A percentile compares a stretch with the other conserved stretches of the same genome.
These are phyloP conservation scores for Mycena filopes DNA, from an alignment of 768 basidiomycete genomes.

Conservation along the genomic window DNA sequence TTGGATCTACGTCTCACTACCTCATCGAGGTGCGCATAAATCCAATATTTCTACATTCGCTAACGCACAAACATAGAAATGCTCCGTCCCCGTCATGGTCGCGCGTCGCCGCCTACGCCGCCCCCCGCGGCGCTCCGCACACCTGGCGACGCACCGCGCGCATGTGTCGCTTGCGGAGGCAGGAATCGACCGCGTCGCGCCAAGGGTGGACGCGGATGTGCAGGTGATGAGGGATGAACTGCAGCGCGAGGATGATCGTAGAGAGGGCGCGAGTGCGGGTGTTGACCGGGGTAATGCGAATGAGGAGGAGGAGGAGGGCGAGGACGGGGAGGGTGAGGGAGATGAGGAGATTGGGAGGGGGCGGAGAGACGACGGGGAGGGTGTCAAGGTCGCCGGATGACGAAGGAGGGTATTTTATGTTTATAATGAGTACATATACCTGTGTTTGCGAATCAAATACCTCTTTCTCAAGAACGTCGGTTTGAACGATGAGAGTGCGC, in stretches of 20 bases:
- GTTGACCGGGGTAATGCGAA: constrained; percentile 48
- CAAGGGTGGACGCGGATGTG: constrained; percentile 88
- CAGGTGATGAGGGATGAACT: constrained; percentile 84
- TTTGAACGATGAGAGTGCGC: too few relatives aligned
- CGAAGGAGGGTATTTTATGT: too few relatives aligned
- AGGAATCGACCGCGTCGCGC: constrained; percentile 87
- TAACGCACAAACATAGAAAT: constrained; percentile 63
- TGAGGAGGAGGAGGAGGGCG: constrained; percentile 31
- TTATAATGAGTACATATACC: too few relatives aligned
- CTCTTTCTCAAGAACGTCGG: too few relatives aligned
- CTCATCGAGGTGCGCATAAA: constrained; percentile 72
- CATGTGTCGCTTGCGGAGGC: constrained; percentile 90
- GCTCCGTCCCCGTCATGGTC: constrained; percentile 97
- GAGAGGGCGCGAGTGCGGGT: too few relatives aligned
- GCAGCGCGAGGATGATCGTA: constrained; percentile 70
- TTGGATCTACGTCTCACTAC: constrained; percentile 96
- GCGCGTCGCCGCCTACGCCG: constrained; percentile 91
- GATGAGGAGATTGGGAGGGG: constrained; percentile 40
- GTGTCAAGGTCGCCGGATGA: constrained; percentile 49
- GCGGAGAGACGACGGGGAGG: constrained; percentile 43
- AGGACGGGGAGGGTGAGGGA: constrained; percentile 45
- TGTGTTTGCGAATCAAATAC: too few relatives aligned
- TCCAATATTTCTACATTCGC: not conserved
- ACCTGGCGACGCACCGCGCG: constrained; percentile 82
- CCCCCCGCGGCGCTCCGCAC: constrained; percentile 82